Percentiles rank a stretch among this genome's conserved stretches.
Conservation (phyloP, 108 stramenopile genomes). For the Fistulifera solaris region DNA sequence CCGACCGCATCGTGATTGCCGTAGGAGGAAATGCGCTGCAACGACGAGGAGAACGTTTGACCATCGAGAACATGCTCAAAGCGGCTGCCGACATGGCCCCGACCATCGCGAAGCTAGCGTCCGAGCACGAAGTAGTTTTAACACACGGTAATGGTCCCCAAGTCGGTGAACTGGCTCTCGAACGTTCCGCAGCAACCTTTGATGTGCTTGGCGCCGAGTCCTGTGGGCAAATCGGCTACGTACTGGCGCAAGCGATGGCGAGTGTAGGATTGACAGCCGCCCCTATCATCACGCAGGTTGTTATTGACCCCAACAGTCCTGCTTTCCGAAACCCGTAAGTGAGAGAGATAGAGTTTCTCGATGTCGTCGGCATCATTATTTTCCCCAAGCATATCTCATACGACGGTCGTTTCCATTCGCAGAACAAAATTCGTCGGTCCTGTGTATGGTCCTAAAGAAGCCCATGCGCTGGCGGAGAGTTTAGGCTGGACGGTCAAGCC, state of each 20-base stretch:
- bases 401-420: no score
- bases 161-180: conserved; percentile 75
- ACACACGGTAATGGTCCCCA: conserved; percentile 78
- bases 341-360: no score
- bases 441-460: conserved; percentile 76
- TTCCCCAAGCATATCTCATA: no score
- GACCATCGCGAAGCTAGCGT: conserved; percentile 39
- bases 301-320: conserved; percentile 54
- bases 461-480: conserved; percentile 57
- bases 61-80: conserved; percentile 82
- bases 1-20: conserved; percentile 53
- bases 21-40: conserved; percentile 83
- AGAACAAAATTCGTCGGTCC: conserved; percentile 67
- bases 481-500: conserved; percentile 75
- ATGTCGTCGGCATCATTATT: no score
- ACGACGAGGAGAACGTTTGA: conserved; percentile 74
- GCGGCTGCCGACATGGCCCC: conserved; percentile 79
- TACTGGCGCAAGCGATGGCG: conserved; percentile 61
- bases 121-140: conserved; percentile 59
- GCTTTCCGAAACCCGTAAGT: conserved; percentile 55
- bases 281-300: conserved; percentile 68
- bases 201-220: conserved; percentile 48
- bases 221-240: conserved; percentile 80
- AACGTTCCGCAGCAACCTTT: conserved; percentile 53
- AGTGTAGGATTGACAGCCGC: conserved; percentile 42